These are phyloP conservation scores for Alisma plantagoaquatica DNA, from an alignment of 106 monocot species.

Conservation along the genomic window DNA sequence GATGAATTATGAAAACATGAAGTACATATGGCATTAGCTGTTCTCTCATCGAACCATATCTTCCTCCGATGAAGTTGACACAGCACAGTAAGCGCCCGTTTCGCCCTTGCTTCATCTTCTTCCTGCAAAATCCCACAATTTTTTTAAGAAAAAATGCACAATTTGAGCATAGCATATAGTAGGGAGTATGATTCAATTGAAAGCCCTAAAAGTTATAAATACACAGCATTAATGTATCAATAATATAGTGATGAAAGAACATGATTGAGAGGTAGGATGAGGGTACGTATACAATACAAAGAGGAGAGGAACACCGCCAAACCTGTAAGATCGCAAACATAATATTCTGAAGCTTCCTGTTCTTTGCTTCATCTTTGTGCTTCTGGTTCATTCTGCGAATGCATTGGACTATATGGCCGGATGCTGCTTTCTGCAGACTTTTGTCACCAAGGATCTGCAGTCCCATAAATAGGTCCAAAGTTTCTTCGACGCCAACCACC, in stretches of 20 bases:
- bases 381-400: constrained; percentile 91
- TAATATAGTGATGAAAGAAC: no score
- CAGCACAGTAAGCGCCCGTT: constrained; percentile 60
- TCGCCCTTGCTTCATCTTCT: constrained; percentile 69
- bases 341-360: constrained; percentile 69
- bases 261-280: no score
- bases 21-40: constrained; percentile 84
- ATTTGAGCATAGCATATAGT: no score
- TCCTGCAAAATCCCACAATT: constrained; percentile 19
- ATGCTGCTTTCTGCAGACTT: constrained; percentile 46
- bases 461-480: constrained; percentile 77
- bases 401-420: constrained; percentile 63
- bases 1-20: constrained; percentile 83
- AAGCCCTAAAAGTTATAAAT: no score
- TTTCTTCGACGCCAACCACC: constrained; percentile 61
- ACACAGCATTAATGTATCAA: no score
- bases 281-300: no score
- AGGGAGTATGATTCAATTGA: no score
- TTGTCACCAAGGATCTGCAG: constrained; percentile 83
- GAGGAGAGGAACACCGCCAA: constrained; percentile 3
- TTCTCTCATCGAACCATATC: constrained; percentile 95
- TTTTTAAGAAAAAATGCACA: background rate
- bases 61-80: constrained; percentile 93
- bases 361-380: constrained; percentile 63
- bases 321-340: constrained; percentile 68